A percentile compares a stretch with the other conserved stretches of the same genome.
phyloP scores from a whole-genome alignment of 2,329 filamentous ascomycete species.

The Pezicula radicicola region DNA sequence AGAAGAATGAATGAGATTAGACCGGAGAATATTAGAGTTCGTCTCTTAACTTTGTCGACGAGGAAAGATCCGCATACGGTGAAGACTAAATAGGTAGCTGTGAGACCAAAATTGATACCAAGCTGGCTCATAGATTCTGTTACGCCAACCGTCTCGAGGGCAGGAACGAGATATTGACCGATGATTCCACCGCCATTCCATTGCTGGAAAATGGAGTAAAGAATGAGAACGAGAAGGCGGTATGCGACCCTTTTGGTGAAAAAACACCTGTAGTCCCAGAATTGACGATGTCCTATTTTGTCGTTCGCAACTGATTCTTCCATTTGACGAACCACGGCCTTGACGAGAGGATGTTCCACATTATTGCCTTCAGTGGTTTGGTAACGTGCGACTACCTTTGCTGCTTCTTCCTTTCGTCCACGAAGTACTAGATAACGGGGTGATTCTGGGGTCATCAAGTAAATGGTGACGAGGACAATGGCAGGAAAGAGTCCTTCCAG shows the following conservation, averaged over 20 bases:
- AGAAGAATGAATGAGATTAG: slow-evolving; percentile 40
- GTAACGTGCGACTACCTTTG: slow-evolving; percentile 38
- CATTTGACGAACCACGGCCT: slow-evolving; percentile 23
- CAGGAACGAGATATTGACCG: slow-evolving; percentile 18
- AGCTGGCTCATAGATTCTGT: slow-evolving; percentile 11
- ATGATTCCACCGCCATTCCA: slow-evolving; percentile 24
- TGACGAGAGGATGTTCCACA: slow-evolving; percentile 15
- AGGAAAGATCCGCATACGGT: slow-evolving; percentile 15
- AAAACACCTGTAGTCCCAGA: slow-evolving; percentile 45
- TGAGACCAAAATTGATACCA: slow-evolving; percentile 18
- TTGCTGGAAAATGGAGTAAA: slow-evolving; percentile 35
- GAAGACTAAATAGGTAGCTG: slow-evolving; percentile 16
- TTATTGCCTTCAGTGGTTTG: slow-evolving; percentile 39
- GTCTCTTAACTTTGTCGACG: slow-evolving; percentile 19
- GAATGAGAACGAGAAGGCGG: slow-evolving; percentile 38
- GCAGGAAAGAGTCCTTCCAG: slow-evolving; percentile 34
- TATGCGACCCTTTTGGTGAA: slow-evolving; percentile 40
- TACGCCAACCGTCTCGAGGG: slow-evolving; percentile 19
- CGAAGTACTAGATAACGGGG: slow-evolving; percentile 34
- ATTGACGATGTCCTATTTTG: slow-evolving; percentile 31
- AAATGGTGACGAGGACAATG: slow-evolving; percentile 21
- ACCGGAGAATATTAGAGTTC: slow-evolving; percentile 42
- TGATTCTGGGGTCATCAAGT: slow-evolving; percentile 27
- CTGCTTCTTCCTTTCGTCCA: slow-evolving; percentile 31
- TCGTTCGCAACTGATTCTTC: slow-evolving; percentile 25